phyloP scores from a whole-genome alignment of 2,329 filamentous ascomycete species.

The Hypoxylon sp. region DNA sequence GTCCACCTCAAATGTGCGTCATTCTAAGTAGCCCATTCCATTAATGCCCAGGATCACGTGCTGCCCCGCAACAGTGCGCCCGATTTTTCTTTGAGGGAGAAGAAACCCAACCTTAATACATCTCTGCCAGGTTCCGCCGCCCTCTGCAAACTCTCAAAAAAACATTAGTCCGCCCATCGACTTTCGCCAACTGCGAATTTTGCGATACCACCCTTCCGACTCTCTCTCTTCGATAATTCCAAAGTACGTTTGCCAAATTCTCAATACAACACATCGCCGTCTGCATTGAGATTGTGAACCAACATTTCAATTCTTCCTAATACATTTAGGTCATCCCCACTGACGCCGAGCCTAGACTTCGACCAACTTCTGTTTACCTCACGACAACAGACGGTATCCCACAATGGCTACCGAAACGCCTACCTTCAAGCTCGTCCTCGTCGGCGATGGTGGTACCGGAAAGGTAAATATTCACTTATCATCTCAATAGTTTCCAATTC shows the following conservation, averaged over 20 bases:
- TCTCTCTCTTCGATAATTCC: constrained; percentile 20
- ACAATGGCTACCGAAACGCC: constrained; percentile 78
- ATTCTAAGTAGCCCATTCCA: constrained; percentile 38
- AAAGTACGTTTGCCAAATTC: constrained; percentile 32
- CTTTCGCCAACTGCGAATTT: constrained; percentile 38
- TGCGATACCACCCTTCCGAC: constrained; percentile 28
- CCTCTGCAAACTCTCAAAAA: constrained; percentile 52
- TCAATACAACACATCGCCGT: constrained; percentile 12
- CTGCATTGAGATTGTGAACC: constrained; percentile 17
- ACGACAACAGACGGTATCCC: constrained; percentile 54
- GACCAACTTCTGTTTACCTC: constrained; percentile 65
- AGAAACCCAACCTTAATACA: constrained; percentile 51
- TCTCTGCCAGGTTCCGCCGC: constrained; percentile 44
- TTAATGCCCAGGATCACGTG: constrained; percentile 50
- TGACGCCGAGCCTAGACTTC: constrained; percentile 48
- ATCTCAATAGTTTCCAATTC: constrained; percentile 26
- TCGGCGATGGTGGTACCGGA: constrained; percentile 98
- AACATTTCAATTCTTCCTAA: constrained; percentile 20
- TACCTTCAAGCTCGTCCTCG: constrained; percentile 99
- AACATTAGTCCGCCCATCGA: constrained; percentile 50
- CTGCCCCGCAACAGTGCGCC: constrained; percentile 53
- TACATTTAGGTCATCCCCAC: constrained; percentile 44
- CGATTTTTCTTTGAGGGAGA: constrained; percentile 48
- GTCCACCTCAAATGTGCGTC: constrained; percentile 42
- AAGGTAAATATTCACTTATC: constrained; percentile 74